phyloP scores from a whole-genome alignment of 1,284 basidiomycete species.

The Cryptococcus sp. region DNA sequence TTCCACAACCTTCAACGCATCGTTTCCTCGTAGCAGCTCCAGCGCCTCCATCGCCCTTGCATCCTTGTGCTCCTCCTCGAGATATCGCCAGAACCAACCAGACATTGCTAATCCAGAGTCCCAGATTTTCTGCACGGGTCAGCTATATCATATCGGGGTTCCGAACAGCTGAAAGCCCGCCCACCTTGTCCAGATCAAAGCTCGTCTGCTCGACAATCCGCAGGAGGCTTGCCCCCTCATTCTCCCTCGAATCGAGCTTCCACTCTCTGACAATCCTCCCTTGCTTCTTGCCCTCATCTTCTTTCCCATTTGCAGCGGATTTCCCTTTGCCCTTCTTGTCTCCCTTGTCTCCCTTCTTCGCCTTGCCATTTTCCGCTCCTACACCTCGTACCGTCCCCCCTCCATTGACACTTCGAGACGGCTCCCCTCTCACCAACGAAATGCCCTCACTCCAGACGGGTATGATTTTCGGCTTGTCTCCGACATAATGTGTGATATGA shows the following conservation, averaged over 20 bases:
- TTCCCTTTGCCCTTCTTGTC: constrained; percentile 20
- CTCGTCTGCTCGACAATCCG: constrained; percentile 69
- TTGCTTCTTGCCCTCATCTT: constrained; percentile 55
- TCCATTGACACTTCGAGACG: constrained; percentile 1
- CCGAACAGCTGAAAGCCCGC: constrained; percentile 11
- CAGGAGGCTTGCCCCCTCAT: constrained; percentile 45
- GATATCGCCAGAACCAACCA: constrained; percentile 57
- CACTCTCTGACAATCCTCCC: constrained; percentile 63
- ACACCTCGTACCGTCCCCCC: constrained; percentile 7
- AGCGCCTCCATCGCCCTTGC: constrained; percentile 6
- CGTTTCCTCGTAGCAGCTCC: constrained; percentile 10
- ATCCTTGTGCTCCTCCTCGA: background rate
- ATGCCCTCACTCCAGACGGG: constrained; percentile 45
- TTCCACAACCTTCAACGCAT: constrained; percentile 10
- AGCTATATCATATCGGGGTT: too few relatives aligned
- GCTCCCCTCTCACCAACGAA: constrained; percentile 16
- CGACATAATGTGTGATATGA: background rate
- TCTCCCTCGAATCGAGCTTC: constrained; percentile 51
- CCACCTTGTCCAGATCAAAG: constrained; percentile 82
- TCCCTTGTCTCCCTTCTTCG: constrained; percentile 5
- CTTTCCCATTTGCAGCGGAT: constrained; percentile 7
- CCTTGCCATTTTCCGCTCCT: constrained; percentile 4
- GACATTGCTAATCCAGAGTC: constrained; percentile 77
- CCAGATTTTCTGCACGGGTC: constrained; percentile 83
- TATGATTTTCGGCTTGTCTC: constrained; percentile 15